Evolutionary conservation across 1,284 basidiomycete genomes (phyloP).

Genomic region (Irpex sp.): DNA sequence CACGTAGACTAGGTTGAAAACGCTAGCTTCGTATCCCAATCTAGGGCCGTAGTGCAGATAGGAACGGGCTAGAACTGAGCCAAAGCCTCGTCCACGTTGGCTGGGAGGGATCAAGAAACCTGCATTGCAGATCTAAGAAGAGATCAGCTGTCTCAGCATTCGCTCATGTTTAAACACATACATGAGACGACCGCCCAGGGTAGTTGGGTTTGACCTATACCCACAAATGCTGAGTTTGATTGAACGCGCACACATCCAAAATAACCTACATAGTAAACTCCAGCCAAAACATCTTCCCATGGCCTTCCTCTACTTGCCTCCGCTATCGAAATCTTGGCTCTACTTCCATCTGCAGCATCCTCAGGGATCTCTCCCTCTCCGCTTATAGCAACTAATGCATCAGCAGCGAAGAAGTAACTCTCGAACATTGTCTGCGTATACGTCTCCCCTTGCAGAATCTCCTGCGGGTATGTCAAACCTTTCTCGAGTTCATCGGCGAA

Average conservation of each 20-base stretch:
- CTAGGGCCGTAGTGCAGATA: conserved; percentile 81
- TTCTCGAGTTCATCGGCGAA: conserved; percentile 76
- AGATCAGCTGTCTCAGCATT: neutral
- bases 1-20: conserved; percentile 93
- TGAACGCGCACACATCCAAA: too few relatives aligned
- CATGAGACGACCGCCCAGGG: conserved; percentile 90
- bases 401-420: conserved; percentile 72
- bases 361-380: conserved; percentile 23
- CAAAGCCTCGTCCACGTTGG: conserved; percentile 70
- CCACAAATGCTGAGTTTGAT: conserved; percentile 8
- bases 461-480: conserved; percentile 85
- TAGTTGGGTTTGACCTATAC: conserved; percentile 84
- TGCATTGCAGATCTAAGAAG: conserved; percentile 74
- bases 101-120: conserved; percentile 82
- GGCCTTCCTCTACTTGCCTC: conserved; percentile 41
- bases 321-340: conserved; percentile 36
- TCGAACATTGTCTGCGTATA: conserved; percentile 58
- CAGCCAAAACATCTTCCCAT: conserved; percentile 72
- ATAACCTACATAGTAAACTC: conserved; percentile 72
- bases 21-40: conserved; percentile 81
- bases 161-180: conserved; percentile 36
- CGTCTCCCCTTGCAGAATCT: conserved; percentile 37
- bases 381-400: conserved; percentile 71
- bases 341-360: conserved; percentile 24
- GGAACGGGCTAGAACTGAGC: conserved; percentile 71